These are phyloP conservation scores for Scedosporium apiospermum DNA, from an alignment of 2,329 filamentous ascomycete genomes.

Conservation along the genomic window DNA sequence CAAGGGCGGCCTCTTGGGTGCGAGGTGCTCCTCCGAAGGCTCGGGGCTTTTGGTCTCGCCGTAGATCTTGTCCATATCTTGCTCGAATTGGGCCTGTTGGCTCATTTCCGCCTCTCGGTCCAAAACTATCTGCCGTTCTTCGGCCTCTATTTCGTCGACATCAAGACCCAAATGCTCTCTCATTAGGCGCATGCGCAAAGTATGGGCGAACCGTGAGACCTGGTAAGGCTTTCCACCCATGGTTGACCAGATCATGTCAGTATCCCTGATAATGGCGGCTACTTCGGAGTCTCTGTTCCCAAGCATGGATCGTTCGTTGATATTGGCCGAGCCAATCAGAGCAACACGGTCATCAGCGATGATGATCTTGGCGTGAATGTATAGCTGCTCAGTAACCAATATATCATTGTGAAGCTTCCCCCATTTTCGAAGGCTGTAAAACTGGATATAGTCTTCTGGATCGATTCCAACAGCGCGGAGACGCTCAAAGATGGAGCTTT, in stretches of 20 bases:
- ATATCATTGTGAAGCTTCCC: slow-evolving; percentile 71
- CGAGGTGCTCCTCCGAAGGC: neutral
- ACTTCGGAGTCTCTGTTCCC: slow-evolving; percentile 87
- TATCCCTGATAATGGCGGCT: slow-evolving; percentile 83
- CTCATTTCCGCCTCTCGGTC: slow-evolving; percentile 37
- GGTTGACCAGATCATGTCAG: slow-evolving; percentile 81
- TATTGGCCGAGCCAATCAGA: slow-evolving; percentile 94
- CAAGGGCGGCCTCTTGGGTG: slow-evolving; percentile 4
- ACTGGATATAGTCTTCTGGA: slow-evolving; percentile 89
- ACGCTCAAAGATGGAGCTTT: slow-evolving; percentile 83
- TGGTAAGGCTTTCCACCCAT: slow-evolving; percentile 88
- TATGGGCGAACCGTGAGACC: slow-evolving; percentile 88
- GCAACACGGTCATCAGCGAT: slow-evolving; percentile 88
- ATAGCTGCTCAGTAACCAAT: slow-evolving; percentile 89
- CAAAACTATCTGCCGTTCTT: slow-evolving; percentile 60
- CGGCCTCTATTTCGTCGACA: slow-evolving; percentile 80
- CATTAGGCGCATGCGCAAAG: slow-evolving; percentile 87
- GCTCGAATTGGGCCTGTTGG: slow-evolving; percentile 30
- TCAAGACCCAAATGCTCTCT: slow-evolving; percentile 93
- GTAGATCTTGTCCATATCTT: slow-evolving; percentile 56
- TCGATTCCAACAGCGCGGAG: slow-evolving; percentile 73
- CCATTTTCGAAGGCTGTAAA: slow-evolving; percentile 89
- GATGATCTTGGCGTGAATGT: slow-evolving; percentile 96
- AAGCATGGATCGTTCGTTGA: slow-evolving; percentile 95
- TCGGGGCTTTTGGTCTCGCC: slow-evolving; percentile 32